phyloP scores from a whole-genome alignment of 805 yeast species.

The Allodekkera sacchari region DNA sequence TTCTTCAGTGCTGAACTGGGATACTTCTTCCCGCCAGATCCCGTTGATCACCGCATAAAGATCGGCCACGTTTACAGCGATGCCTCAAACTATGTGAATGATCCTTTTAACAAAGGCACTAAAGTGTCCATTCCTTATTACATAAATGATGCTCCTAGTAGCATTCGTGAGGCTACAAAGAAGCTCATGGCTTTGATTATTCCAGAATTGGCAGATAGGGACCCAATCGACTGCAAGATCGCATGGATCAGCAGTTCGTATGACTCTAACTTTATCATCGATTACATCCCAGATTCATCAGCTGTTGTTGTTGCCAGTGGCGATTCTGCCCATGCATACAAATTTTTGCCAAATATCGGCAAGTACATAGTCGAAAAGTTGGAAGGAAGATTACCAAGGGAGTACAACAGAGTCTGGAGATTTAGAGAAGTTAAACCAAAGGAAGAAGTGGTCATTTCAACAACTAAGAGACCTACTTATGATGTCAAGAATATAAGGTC shows the following conservation, averaged over 20 bases:
- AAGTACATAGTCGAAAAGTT: slow-evolving; percentile 27
- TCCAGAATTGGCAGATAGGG: slow-evolving; percentile 29
- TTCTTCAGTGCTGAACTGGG: slow-evolving; percentile 30
- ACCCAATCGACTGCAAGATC: slow-evolving; percentile 22
- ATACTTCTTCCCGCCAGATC: slow-evolving; percentile 34
- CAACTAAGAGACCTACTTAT: slow-evolving; percentile 3
- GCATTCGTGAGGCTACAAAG: slow-evolving; percentile 5
- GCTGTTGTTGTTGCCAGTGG: slow-evolving; percentile 33
- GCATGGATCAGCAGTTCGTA: slow-evolving; percentile 32
- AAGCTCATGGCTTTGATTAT: slow-evolving; percentile 5
- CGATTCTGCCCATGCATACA: slow-evolving; percentile 38
- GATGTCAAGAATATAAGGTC: slow-evolving; percentile 2
- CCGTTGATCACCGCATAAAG: slow-evolving; percentile 24
- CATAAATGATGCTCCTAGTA: slow-evolving; percentile 7
- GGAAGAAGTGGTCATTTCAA: background rate
- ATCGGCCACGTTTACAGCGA: slow-evolving; percentile 30
- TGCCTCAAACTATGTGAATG: slow-evolving; percentile 13
- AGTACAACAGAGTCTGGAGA: slow-evolving; percentile 20
- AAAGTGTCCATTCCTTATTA: slow-evolving; percentile 6
- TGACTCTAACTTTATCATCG: slow-evolving; percentile 31
- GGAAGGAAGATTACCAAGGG: slow-evolving; percentile 19
- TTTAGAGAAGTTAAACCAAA: slow-evolving; percentile 13
- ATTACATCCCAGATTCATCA: slow-evolving; percentile 22
- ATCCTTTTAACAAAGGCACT: slow-evolving; percentile 2
- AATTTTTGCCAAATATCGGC: slow-evolving; percentile 38